These are phyloP conservation scores for Tulasnella sp. DNA, from an alignment of 768 basidiomycete species.

Conservation along the genomic window DNA sequence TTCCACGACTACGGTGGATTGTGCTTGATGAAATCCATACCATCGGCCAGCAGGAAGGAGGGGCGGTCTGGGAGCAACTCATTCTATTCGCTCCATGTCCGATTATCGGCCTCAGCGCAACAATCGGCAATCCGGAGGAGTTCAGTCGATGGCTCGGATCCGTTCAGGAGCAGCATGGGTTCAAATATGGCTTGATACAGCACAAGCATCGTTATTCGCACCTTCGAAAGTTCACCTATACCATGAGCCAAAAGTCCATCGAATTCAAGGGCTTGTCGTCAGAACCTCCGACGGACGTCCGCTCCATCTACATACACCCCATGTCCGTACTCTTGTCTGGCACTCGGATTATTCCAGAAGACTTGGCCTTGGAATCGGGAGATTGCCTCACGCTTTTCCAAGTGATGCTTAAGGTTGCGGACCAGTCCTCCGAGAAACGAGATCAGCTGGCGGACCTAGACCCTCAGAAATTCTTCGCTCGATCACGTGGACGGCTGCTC, in stretches of 20 bases:
- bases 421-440: neutral
- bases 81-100: slow-evolving; percentile 65
- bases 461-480: slow-evolving; percentile 46
- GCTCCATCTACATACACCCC: slow-evolving; percentile 57
- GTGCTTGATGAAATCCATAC: slow-evolving; percentile 61
- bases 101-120: slow-evolving; percentile 69
- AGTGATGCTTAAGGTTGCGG: slow-evolving; percentile 37
- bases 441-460: slow-evolving; percentile 39
- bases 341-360: slow-evolving; percentile 49
- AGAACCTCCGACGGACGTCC: slow-evolving; percentile 36
- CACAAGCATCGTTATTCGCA: slow-evolving; percentile 71
- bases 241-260: slow-evolving; percentile 30
- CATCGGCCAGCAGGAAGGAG: slow-evolving; percentile 66
- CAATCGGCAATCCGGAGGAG: slow-evolving; percentile 58
- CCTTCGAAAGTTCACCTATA: slow-evolving; percentile 62
- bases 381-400: slow-evolving; percentile 54
- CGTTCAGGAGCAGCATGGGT: slow-evolving; percentile 57
- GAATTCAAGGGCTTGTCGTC: slow-evolving; percentile 35
- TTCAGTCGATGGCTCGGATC: slow-evolving; percentile 64
- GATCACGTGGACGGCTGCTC: slow-evolving; percentile 20
- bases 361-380: slow-evolving; percentile 58
- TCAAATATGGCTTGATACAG: slow-evolving; percentile 55
- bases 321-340: slow-evolving; percentile 57
- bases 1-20: slow-evolving; percentile 61
- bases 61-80: slow-evolving; percentile 70